Evolutionary conservation across 495 filamentous ascomycete genomes (phyloP), one percentile per base, ranked within the genome.

Genomic region (Lasiosphaeris hirsuta): DNA sequence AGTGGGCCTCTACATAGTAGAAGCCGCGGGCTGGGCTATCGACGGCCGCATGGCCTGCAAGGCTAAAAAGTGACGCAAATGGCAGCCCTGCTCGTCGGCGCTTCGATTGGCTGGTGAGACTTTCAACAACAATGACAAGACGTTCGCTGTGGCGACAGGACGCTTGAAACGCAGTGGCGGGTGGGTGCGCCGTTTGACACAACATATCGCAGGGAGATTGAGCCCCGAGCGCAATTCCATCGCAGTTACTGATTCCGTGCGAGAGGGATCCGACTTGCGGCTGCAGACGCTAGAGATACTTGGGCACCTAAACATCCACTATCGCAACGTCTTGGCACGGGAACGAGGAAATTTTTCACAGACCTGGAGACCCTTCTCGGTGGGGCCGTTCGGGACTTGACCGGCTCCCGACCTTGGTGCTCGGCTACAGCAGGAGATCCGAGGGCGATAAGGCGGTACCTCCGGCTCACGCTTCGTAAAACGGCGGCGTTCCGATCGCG

Each of bases 351-450:
- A 65, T 62, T 62, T 71, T 56, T 60, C 68, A 56, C 63, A 54
- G 63, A 57, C 61, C 67, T 72, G 69, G 69, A 69, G 67, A 72
- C 67, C 41, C n/a, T 50, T 23, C 34, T 54, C 17, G 39, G 65
- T 67, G 67, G 69, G 62, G 61, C 61, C 58, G 36, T 65, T 54
- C 62, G 58, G 57, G 57, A 15, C 35, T 23, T 47, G 30, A 42
- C 18, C 11, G 19, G 15, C n/a, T n/a, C n/a, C n/a, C n/a, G n/a
- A n/a, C n/a, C n/a, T 38, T 37, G 19, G 54, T 18, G 56, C 61
- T 70, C 68, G 68, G 67, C 52, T 48, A 48, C 49, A 59, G 41
- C 51, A 69, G 66, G 69, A 69, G 64, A 68, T 71, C 52, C 69
- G 69, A 71, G 57, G 69, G 69, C 64, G 69, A 68, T 71, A 71